These are phyloP conservation scores for Aspergillus fumigatus DNA, from an alignment of 2,329 filamentous ascomycete species.

Conservation along the genomic window DNA sequence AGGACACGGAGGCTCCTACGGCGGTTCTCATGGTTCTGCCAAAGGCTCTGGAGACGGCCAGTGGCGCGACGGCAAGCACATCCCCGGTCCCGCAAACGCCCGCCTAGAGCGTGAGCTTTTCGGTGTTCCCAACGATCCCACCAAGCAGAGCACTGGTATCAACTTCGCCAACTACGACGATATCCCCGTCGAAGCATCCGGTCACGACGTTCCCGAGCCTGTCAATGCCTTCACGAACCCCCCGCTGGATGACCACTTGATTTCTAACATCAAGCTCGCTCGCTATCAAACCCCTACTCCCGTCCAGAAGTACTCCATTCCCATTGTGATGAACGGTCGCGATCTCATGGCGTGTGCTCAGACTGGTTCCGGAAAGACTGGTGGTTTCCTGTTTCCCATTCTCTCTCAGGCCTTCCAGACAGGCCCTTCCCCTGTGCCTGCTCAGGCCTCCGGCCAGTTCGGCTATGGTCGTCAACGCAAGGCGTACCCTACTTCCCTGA, in stretches of 20 bases:
- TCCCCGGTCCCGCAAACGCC: slow-evolving; percentile 81
- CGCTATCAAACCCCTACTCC: slow-evolving; percentile 95
- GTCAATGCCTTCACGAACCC: slow-evolving; percentile 89
- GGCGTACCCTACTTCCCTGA: slow-evolving; percentile 92
- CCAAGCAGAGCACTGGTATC: slow-evolving; percentile 96
- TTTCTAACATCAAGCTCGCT: slow-evolving; percentile 88
- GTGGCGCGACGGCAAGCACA: slow-evolving; percentile 96
- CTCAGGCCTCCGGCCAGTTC: slow-evolving; percentile 56
- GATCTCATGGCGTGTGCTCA: slow-evolving; percentile 99
- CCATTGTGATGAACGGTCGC: slow-evolving; percentile 95
- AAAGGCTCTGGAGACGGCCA: slow-evolving; percentile 90
- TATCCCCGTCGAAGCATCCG: slow-evolving; percentile 96
- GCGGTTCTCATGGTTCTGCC: slow-evolving; percentile 40
- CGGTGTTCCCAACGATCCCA: slow-evolving; percentile 81
- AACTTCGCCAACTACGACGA: slow-evolving; percentile 99
- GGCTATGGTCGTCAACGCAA: slow-evolving; percentile 91
- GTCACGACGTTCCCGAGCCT: slow-evolving; percentile 86
- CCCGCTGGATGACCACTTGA: slow-evolving; percentile 87
- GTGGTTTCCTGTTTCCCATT: slow-evolving; percentile 98
- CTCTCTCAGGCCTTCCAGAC: slow-evolving; percentile 94
- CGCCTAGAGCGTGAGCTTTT: slow-evolving; percentile 95
- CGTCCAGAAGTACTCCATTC: slow-evolving; percentile 98
- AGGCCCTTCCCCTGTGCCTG: slow-evolving; percentile 69
- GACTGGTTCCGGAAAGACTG: slow-evolving; percentile 99
- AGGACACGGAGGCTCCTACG: slow-evolving; percentile 38